A percentile compares a stretch with the other conserved stretches of the same genome.
These are phyloP conservation scores for Helichrysum umbraculigerum DNA, from an alignment of 129 eudicot genomes.

Conservation along the genomic window DNA sequence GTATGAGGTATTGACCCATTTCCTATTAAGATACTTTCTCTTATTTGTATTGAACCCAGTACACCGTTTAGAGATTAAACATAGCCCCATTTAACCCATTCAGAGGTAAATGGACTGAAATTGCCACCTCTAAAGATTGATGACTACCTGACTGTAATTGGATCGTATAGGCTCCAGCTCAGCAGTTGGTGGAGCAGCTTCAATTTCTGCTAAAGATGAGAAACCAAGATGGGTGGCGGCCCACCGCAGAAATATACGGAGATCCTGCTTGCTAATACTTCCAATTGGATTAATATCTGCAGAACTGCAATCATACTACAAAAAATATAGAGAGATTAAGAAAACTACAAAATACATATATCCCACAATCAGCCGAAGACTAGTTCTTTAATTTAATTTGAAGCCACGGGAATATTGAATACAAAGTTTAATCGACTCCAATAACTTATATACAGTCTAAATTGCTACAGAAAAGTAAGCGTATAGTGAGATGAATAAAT, in stretches of 20 bases:
- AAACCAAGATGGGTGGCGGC: conserved; percentile 88
- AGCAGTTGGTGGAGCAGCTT: conserved; percentile 99
- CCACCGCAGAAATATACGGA: conserved; percentile 81
- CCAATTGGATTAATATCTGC: conserved; percentile 98
- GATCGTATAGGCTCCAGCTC: conserved; percentile 97
- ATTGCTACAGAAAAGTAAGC: background rate
- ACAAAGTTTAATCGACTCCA: background rate
- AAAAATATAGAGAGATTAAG: conserved; percentile 4
- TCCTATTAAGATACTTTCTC: background rate
- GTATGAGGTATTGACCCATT: background rate
- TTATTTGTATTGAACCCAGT: background rate
- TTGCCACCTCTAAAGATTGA: background rate
- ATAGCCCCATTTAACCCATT: background rate
- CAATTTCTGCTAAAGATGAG: conserved; percentile 85
- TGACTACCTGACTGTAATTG: conserved; percentile 77
- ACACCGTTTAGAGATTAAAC: background rate
- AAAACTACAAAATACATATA: background rate
- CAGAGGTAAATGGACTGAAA: background rate
- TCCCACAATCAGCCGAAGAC: background rate
- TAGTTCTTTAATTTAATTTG: background rate
- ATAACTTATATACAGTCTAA: background rate
- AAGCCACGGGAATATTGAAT: background rate
- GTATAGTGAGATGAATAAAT: too few species aligned
- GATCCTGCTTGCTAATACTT: conserved; percentile 93
- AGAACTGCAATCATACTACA: conserved; percentile 97